Evolutionary conservation across 1,284 basidiomycete genomes (phyloP).

Genomic region (Apiotrichum montevideense): DNA sequence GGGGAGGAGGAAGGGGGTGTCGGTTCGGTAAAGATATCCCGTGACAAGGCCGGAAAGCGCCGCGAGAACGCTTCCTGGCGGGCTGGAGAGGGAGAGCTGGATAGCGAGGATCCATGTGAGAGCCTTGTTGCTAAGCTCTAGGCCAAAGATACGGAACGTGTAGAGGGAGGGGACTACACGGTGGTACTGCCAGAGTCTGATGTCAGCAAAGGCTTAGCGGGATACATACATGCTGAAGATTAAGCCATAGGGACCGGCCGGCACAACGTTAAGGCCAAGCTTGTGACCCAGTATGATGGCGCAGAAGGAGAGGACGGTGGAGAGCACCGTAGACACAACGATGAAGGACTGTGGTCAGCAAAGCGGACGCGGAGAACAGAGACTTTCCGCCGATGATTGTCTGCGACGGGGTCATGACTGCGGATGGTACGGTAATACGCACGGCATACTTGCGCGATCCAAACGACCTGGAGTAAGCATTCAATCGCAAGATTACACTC

Average conservation of each 20-base stretch:
- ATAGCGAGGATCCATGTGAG: constrained; percentile 61
- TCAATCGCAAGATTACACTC: neutral
- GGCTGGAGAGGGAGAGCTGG: constrained; percentile 62
- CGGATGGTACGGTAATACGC: constrained; percentile 36
- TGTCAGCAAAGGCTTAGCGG: neutral
- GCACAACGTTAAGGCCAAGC: constrained; percentile 63
- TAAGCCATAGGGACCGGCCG: constrained; percentile 66
- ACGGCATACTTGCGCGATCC: constrained; percentile 85
- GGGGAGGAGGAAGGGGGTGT: constrained; percentile 53
- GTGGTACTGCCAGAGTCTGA: constrained; percentile 69
- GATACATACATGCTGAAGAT: constrained; percentile 46
- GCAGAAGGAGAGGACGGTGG: constrained; percentile 62
- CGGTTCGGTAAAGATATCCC: constrained; percentile 72
- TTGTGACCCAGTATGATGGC: constrained; percentile 59
- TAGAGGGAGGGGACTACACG: constrained; percentile 70
- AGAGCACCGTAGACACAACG: constrained; percentile 58
- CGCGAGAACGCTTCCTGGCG: constrained; percentile 60
- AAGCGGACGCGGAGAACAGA: too few species aligned
- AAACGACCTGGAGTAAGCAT: constrained; percentile 53
- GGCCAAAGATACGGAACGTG: constrained; percentile 64
- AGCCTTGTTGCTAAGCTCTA: constrained; percentile 68
- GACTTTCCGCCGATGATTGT: too few species aligned
- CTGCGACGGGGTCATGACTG: neutral
- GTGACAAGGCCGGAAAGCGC: constrained; percentile 60
- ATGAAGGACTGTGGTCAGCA: constrained; percentile 61